Base-by-base conservation (phyloP, 495 filamentous ascomycete species). In the Pyronema domesticum region DNA sequence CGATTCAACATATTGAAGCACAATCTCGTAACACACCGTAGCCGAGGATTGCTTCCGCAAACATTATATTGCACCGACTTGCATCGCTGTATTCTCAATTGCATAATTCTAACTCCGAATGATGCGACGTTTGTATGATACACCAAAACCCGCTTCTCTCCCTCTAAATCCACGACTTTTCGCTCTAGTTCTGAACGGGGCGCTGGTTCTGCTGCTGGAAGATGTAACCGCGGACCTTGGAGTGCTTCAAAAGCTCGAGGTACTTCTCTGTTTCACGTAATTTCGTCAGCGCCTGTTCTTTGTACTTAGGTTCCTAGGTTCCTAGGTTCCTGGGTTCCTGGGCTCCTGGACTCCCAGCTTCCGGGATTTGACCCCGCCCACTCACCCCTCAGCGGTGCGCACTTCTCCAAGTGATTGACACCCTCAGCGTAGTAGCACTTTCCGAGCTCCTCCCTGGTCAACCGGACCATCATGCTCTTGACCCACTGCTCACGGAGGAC, bases 401-500 rank as follows among this genome's bases (percentile, higher is more conserved):
- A 98, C 73, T 95, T 98, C 78, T 95, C 89, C 60, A 96, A 69
- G 70, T 98, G 91, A 70, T 96, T 96, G 54, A 95, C 85, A 4
- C 91, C 91, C 71, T 98, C 89, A 55, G 82, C 76, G 64, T 78
- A 76, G 74, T 98, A 98, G 71, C 91, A 98, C 74, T 94, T 95
- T 62, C 85, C 80, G 71, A 98, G 68, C 73, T 98, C 93, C 70
- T 96, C 86, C 39, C 88, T 76, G 36, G 96, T 85, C 50, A 98
- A 72, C 56, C 91, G 74, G 15, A 86, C 85, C 91, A 95, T 96
- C 91, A 98, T 98, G 61, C 80, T 82, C 67, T 79, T 80, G 30
- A 98, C 87, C 93, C 93, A 98, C 72, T 98, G 91, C 71, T 98
- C 91, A 40, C 87, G 80, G 62, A 98, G 80, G 45, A 98, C 81